A percentile compares a stretch with the other conserved stretches of the same genome.
Conservation (phyloP, 2,329 filamentous ascomycete species). For the Arthroderma sp. region DNA sequence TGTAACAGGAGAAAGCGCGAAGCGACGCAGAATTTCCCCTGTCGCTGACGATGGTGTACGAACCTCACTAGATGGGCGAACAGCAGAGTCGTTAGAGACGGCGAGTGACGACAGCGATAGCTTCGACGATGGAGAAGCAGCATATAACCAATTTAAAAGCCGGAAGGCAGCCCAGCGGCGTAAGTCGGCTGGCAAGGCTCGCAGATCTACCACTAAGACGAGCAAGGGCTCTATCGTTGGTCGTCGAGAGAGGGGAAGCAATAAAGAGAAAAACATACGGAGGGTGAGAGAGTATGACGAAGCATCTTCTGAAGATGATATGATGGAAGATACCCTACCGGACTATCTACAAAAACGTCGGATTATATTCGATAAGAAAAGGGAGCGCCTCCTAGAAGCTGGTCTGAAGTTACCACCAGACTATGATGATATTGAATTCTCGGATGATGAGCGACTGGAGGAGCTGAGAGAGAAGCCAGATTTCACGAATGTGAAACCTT, state of each 20-base stretch:
- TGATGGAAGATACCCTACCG: conserved; percentile 50
- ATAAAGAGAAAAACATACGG: conserved; percentile 17
- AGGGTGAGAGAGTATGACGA: conserved; percentile 31
- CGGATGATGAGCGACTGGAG: conserved; percentile 52
- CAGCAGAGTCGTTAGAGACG: conserved; percentile 14
- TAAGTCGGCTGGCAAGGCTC: conserved; percentile 35
- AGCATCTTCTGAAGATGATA: conserved; percentile 40
- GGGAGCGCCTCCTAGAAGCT: conserved; percentile 47
- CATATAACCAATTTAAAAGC: conserved; percentile 53
- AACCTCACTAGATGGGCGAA: too few species aligned
- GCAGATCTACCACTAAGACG: conserved; percentile 33
- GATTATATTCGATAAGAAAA: conserved; percentile 52
- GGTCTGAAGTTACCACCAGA: conserved; percentile 66
- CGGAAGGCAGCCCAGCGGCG: conserved; percentile 43
- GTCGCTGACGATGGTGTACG: neutral
- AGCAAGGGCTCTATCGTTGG: conserved; percentile 27
- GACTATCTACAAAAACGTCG: conserved; percentile 60
- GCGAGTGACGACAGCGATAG: conserved; percentile 19
- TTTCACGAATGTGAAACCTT: conserved; percentile 51
- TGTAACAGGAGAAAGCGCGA: neutral
- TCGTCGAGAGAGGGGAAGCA: conserved; percentile 20
- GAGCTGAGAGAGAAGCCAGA: conserved; percentile 56
- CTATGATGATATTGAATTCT: conserved; percentile 63
- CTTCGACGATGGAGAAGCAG: conserved; percentile 28
- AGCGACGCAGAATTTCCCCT: neutral